Conservation (phyloP, 176 grass and related monocot genomes). For the Hsuehochloa calcarea region DNA sequence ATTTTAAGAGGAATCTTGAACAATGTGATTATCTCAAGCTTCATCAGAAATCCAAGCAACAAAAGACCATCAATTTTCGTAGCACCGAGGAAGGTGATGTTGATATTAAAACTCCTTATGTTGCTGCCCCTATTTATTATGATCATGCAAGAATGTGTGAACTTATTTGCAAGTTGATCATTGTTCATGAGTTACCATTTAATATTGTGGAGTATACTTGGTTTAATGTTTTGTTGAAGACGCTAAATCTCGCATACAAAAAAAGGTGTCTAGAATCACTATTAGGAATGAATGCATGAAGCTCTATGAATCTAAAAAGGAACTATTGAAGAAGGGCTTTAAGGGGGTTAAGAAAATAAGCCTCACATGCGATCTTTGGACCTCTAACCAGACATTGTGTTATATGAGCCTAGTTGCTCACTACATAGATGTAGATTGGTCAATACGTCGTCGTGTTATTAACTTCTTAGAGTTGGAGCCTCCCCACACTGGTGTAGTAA, state of each 20-base stretch:
- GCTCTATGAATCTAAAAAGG: not conserved
- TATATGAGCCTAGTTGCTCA: not conserved
- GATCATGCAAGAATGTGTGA: not conserved
- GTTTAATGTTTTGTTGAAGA: not conserved
- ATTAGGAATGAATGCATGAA: not conserved
- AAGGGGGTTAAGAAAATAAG: not conserved
- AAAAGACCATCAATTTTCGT: not conserved
- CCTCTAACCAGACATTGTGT: not conserved
- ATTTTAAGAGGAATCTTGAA: not conserved
- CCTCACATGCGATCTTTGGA: slow-evolving; percentile 6
- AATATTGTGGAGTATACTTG: not conserved
- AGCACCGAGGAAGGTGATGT: not conserved
- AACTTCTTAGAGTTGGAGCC: too few species aligned
- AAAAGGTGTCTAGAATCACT: not conserved
- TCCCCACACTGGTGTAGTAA: too few species aligned
- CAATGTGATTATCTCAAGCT: not conserved
- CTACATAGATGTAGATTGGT: not conserved
- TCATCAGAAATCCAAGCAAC: not conserved
- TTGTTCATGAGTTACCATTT: not conserved
- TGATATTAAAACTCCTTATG: not conserved
- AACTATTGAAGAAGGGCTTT: not conserved
- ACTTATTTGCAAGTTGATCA: not conserved
- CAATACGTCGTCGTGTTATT: too few species aligned
- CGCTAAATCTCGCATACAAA: not conserved
- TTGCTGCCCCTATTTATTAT: not conserved